Conservation (phyloP, 352 stramenopile genomes). For the Globisporangium orthogonon region DNA sequence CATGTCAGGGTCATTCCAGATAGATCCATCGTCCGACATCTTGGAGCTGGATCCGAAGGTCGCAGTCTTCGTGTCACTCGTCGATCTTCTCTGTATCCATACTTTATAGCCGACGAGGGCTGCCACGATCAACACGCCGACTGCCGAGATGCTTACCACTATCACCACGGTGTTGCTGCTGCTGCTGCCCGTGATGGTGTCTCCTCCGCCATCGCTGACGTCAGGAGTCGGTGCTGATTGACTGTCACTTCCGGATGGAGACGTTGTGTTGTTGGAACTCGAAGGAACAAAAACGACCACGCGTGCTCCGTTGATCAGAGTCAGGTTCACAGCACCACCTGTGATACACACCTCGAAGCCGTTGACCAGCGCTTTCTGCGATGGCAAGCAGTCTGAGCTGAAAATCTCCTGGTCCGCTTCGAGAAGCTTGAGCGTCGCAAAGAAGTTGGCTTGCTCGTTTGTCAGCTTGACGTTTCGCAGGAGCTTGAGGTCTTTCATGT, state of each 20-base stretch:
- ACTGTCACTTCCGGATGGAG: neutral
- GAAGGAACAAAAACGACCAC: neutral
- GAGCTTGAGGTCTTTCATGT: neutral
- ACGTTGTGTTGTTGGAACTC: neutral
- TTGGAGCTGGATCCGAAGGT: neutral
- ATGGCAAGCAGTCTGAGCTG: neutral
- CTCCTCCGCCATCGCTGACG: neutral
- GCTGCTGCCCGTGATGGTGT: neutral
- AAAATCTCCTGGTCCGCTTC: neutral
- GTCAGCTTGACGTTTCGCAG: conserved; percentile 5
- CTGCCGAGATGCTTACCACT: neutral
- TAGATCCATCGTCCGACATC: neutral
- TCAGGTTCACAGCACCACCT: neutral
- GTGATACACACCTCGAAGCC: conserved; percentile 7
- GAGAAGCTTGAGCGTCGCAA: conserved; percentile 1
- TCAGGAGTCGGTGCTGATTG: neutral
- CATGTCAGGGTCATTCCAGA: neutral
- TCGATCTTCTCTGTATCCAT: neutral
- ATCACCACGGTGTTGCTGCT: neutral
- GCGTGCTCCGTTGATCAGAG: conserved; percentile 5
- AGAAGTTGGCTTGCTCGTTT: conserved; percentile 7
- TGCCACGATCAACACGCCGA: neutral
- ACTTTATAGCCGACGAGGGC: neutral
- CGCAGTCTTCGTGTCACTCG: neutral
- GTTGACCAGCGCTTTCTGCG: conserved; percentile 4